Evolutionary conservation across 768 basidiomycete species (phyloP).

Genomic region (Boletus pseudopeckii): DNA sequence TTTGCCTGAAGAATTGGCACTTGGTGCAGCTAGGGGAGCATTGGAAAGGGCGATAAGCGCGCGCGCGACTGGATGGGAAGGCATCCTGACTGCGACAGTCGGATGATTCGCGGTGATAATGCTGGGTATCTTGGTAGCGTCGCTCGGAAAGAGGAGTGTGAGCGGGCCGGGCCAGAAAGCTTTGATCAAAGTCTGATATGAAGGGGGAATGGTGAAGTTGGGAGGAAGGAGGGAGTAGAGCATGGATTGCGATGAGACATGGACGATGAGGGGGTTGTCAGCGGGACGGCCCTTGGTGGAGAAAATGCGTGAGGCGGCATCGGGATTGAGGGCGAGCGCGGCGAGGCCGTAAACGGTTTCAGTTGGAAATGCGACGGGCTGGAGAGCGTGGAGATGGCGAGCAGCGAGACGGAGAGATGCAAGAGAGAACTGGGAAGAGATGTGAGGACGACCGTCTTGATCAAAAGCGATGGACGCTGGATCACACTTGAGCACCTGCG

Average conservation of each 20-base stretch:
- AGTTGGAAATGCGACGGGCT: slow-evolving; percentile 87
- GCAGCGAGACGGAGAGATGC: slow-evolving; percentile 55
- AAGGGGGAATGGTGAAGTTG: slow-evolving; percentile 52
- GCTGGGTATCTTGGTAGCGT: slow-evolving; percentile 57
- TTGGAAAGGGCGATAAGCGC: slow-evolving; percentile 77
- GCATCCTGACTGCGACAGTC: slow-evolving; percentile 90
- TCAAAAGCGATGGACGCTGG: slow-evolving; percentile 58
- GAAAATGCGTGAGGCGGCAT: slow-evolving; percentile 75
- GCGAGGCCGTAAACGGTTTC: slow-evolving; percentile 99
- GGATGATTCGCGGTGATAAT: slow-evolving; percentile 76
- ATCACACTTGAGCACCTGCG: slow-evolving; percentile 58
- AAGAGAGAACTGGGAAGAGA: slow-evolving; percentile 50
- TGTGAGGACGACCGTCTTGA: slow-evolving; percentile 41
- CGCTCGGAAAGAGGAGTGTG: slow-evolving; percentile 84
- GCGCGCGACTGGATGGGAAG: slow-evolving; percentile 88
- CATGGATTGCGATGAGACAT: slow-evolving; percentile 86
- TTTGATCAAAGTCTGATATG: slow-evolving; percentile 73
- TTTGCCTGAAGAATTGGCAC: slow-evolving; percentile 91
- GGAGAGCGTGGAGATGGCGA: slow-evolving; percentile 42
- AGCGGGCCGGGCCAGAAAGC: slow-evolving; percentile 95
- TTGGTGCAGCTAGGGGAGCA: slow-evolving; percentile 86
- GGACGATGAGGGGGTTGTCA: slow-evolving; percentile 97
- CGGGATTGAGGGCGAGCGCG: slow-evolving; percentile 66
- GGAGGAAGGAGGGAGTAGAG: slow-evolving; percentile 69
- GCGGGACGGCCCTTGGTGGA: slow-evolving; percentile 85